phyloP scores from a whole-genome alignment of 257 asterid genomes.

The Verbascum thapsus region DNA sequence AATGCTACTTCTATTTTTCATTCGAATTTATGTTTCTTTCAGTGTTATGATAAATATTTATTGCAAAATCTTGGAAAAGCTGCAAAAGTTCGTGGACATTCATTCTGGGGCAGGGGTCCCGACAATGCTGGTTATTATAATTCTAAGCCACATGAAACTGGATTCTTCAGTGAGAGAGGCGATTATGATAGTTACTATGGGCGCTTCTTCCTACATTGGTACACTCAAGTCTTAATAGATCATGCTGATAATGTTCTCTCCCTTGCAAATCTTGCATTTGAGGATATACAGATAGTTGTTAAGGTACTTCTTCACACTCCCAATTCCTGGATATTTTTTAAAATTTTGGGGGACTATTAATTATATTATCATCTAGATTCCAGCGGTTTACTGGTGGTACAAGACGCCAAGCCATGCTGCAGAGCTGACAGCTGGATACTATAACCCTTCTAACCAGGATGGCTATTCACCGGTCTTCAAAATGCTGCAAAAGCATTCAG shows the following conservation, averaged over 20 bases:
- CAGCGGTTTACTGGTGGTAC: slow-evolving; percentile 77
- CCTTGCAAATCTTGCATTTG: slow-evolving; percentile 63
- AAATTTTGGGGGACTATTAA: slow-evolving; percentile 19
- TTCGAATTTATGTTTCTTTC: slow-evolving; percentile 22
- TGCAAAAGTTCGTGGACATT: slow-evolving; percentile 66
- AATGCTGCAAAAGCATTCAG: slow-evolving; percentile 55
- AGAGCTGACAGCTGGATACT: slow-evolving; percentile 76
- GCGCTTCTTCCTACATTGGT: slow-evolving; percentile 72
- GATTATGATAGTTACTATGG: slow-evolving; percentile 75
- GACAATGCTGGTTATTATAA: slow-evolving; percentile 73
- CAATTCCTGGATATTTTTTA: too few relatives aligned
- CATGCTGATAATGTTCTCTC: slow-evolving; percentile 66
- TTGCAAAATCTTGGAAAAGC: slow-evolving; percentile 60
- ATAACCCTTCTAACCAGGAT: slow-evolving; percentile 61
- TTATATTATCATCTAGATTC: slow-evolving; percentile 46
- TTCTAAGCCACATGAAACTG: slow-evolving; percentile 71
- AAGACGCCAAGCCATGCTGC: slow-evolving; percentile 76
- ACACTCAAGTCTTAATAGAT: slow-evolving; percentile 53
- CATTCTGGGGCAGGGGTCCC: slow-evolving; percentile 68
- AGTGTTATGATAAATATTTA: slow-evolving; percentile 71
- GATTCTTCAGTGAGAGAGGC: slow-evolving; percentile 71
- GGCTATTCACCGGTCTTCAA: slow-evolving; percentile 61
- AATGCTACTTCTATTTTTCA: slow-evolving; percentile 11
- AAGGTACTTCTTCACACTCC: slow-evolving; percentile 51
- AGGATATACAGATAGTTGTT: slow-evolving; percentile 54